These are phyloP conservation scores for Sinapis alba DNA, from an alignment of 441 rosid species.

Conservation along the genomic window DNA sequence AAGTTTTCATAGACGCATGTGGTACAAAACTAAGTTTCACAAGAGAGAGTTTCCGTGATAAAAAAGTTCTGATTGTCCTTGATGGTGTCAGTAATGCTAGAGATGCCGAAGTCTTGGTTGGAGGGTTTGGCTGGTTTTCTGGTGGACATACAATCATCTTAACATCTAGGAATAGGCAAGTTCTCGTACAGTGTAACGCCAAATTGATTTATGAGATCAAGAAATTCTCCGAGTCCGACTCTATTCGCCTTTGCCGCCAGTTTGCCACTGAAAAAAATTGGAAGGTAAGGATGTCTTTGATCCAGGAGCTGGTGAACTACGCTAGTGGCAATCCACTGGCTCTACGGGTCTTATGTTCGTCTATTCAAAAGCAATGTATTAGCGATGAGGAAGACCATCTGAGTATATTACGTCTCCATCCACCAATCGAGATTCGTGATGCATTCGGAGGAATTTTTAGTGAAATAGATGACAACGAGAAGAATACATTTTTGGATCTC, in stretches of 20 bases:
- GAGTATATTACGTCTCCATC: constrained; percentile 9
- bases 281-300: not conserved
- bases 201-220: not conserved
- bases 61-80: constrained; percentile 28
- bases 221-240: not conserved
- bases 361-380: not conserved
- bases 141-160: constrained; percentile 42
- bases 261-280: not conserved
- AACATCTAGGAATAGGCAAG: constrained; percentile 41
- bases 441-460: constrained; percentile 35
- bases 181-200: constrained; percentile 12
- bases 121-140: constrained; percentile 31
- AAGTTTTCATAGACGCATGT: not conserved
- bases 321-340: constrained; percentile 39
- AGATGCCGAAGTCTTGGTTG: constrained; percentile 24
- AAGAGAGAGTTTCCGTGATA: constrained; percentile 3
- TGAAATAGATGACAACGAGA: constrained; percentile 24
- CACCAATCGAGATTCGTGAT: not conserved
- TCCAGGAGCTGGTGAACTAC: not conserved
- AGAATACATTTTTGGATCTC: constrained; percentile 37
- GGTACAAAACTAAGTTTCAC: not conserved
- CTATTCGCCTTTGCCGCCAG: not conserved
- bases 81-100: constrained; percentile 37
- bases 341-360: constrained; percentile 29
- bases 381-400: not conserved